Evolutionary conservation across 139 green algal genomes (phyloP).

Genomic region (Haematococcus lacustris): DNA sequence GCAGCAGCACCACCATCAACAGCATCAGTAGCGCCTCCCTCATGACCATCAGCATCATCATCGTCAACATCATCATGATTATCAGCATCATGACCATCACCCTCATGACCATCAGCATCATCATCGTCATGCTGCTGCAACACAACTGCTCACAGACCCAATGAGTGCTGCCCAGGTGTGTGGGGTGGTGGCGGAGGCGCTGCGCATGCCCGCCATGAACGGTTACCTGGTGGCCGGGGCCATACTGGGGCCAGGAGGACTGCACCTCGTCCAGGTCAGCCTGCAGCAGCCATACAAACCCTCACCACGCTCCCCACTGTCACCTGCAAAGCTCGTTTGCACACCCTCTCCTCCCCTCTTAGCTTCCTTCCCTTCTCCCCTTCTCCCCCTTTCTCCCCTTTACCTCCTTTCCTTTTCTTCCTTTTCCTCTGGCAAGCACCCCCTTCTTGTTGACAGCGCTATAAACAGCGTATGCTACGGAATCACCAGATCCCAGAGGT

Average conservation of each 20-base stretch:
- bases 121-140: not conserved
- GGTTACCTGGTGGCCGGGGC: constrained; percentile 93
- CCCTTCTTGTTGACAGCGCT: too few species aligned
- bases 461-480: too few species aligned
- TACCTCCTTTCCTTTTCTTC: too few species aligned
- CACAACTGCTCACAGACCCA: not conserved
- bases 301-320: not conserved
- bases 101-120: not conserved
- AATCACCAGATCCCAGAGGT: too few species aligned
- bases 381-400: too few species aligned
- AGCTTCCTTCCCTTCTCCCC: too few species aligned
- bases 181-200: constrained; percentile 61
- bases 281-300: too few species aligned
- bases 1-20: not conserved
- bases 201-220: constrained; percentile 88
- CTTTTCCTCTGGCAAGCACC: too few species aligned
- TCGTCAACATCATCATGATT: not conserved
- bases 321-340: not conserved
- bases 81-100: not conserved
- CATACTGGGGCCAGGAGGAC: constrained; percentile 80
- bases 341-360: not conserved
- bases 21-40: not conserved
- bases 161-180: constrained; percentile 32
- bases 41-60: too few species aligned
- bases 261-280: constrained; percentile 51